Evolutionary conservation across 2,329 filamentous ascomycete species (phyloP), one percentile per base, ranked within the genome.

Genomic region (Fusarium sp.): DNA sequence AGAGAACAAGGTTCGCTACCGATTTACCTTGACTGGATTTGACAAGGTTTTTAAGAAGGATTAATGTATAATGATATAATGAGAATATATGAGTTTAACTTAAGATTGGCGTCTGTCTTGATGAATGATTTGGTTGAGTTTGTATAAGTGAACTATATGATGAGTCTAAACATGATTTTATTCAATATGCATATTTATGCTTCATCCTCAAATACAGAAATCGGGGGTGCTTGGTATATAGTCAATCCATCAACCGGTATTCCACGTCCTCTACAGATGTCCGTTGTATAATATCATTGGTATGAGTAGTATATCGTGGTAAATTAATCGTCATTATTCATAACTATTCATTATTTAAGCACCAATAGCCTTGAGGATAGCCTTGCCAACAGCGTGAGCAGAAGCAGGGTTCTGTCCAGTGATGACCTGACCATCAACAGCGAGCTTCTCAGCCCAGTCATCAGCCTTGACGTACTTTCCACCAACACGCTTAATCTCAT

Each of bases 1-100:
- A 75, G 88, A 87, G 67, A 91, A 91, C 71, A 87, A 92, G 76
- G 89, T 94, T 15, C 85, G 85, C 34, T 95, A 92, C 77, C 84
- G 92, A 40, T 90, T 92, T 73, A 92, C 91, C 0, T 77, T 94
- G 73, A 88, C 87, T 13, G 86, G 87, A 11, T 92, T 86, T 72
- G 88, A 92, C 72, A 88, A 91, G 82, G 87, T 82, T 0, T 92
- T 92, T 62, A 58, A 70, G 59, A 50, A 47, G n/a, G 38, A 54
- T 26, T 69, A 55, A 23, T 46, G 30, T 12, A 6, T 34, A 44
- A 37, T 33, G 26, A 28, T 20, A 12, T 33, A 45, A 55, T 40
- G 5, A 31, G 6, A 13, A 16, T n/a, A 46, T 36, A n/a, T 28
- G 13, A 36, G 18, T 12, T 26, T 36, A 23, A 36, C 26, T 2